Conservation (phyloP, 2,329 filamentous ascomycete species). For the Aureobasidium zeae region DNA sequence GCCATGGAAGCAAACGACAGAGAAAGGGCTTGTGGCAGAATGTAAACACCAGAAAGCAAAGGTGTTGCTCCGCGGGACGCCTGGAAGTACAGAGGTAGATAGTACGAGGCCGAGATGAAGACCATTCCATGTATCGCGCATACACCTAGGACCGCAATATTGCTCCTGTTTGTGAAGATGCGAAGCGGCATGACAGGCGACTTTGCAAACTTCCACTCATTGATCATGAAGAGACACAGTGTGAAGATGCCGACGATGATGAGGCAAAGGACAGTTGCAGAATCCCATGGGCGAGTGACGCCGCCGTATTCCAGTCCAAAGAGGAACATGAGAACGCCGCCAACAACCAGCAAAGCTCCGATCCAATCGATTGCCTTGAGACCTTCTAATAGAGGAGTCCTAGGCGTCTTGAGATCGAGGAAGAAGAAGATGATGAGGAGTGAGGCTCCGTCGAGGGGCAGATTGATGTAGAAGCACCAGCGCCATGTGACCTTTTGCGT, state of each 20-base stretch:
- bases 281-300: conserved; percentile 63
- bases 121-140: conserved; percentile 67
- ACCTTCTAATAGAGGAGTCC: conserved; percentile 52
- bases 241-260: conserved; percentile 17
- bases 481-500: conserved; percentile 39
- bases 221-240: conserved; percentile 54
- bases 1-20: conserved; percentile 27
- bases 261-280: conserved; percentile 49
- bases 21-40: conserved; percentile 29
- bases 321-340: conserved; percentile 75
- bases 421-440: conserved; percentile 52
- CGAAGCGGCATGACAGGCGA: conserved; percentile 70
- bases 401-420: conserved; percentile 57
- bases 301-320: conserved; percentile 81
- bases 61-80: conserved; percentile 59
- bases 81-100: conserved; percentile 79
- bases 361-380: conserved; percentile 58
- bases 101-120: conserved; percentile 72
- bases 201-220: conserved; percentile 63
- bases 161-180: conserved; percentile 58
- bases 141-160: conserved; percentile 54
- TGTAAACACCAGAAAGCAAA: conserved; percentile 60
- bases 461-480: conserved; percentile 44
- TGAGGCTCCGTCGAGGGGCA: conserved; percentile 52
- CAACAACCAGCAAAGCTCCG: conserved; percentile 58